phyloP scores from a whole-genome alignment of 495 filamentous ascomycete species.

The Bombardia bombarda region DNA sequence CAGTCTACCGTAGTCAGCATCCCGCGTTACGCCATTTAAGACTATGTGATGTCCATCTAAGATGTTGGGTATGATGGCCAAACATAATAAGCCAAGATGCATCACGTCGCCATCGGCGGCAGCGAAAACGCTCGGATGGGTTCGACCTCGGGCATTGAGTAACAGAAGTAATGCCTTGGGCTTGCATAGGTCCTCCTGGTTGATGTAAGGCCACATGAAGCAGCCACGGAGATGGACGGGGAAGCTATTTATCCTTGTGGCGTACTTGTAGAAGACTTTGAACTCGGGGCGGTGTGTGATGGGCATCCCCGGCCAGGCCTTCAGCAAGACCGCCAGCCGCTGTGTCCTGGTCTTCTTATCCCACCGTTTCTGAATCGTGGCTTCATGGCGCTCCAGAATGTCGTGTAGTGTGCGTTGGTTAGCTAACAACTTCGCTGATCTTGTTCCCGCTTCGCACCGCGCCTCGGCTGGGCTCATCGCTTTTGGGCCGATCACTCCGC shows the following conservation, averaged over 20 bases:
- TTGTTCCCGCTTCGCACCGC: not conserved
- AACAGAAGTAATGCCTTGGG: constrained; percentile 37
- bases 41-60: constrained; percentile 36
- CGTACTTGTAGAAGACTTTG: constrained; percentile 19
- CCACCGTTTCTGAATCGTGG: constrained; percentile 38
- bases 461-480: not conserved
- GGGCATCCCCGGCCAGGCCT: constrained; percentile 39
- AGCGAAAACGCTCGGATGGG: constrained; percentile 36
- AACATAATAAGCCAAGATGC: constrained; percentile 17
- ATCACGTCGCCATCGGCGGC: constrained; percentile 24
- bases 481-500: not conserved
- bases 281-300: constrained; percentile 41
- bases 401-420: not conserved
- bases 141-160: constrained; percentile 38
- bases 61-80: constrained; percentile 25
- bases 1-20: constrained; percentile 38
- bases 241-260: not conserved
- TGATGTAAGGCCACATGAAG: constrained; percentile 49
- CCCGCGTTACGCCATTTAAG: constrained; percentile 24
- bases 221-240: not conserved
- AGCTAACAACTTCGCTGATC: not conserved
- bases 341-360: constrained; percentile 35
- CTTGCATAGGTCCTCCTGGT: constrained; percentile 45
- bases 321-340: constrained; percentile 28
- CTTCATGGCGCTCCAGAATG: constrained; percentile 35